These are phyloP conservation scores for Candida pini DNA, from an alignment of 805 yeast genomes.

Conservation along the genomic window DNA sequence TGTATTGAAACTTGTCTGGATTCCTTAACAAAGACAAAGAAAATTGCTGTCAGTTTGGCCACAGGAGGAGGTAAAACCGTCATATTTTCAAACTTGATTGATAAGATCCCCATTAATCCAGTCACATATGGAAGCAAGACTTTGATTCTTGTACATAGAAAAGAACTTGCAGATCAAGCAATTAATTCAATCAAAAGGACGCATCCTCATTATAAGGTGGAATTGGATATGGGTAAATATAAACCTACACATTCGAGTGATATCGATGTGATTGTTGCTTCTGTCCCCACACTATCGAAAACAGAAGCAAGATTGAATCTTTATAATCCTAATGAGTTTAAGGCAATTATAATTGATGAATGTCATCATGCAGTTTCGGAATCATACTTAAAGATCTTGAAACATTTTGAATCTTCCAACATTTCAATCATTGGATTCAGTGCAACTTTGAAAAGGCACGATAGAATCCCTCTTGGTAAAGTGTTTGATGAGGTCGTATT, in stretches of 20 bases:
- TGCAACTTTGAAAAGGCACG: constrained; percentile 82
- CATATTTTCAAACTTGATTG: constrained; percentile 56
- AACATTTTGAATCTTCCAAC: constrained; percentile 46
- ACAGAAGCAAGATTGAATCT: constrained; percentile 37
- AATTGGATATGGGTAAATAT: constrained; percentile 62
- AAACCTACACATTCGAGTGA: constrained; percentile 32
- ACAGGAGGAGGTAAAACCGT: constrained; percentile 97
- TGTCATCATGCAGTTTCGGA: constrained; percentile 86
- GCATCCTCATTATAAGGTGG: constrained; percentile 49
- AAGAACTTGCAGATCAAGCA: constrained; percentile 75
- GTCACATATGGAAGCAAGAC: constrained; percentile 31
- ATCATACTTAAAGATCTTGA: constrained; percentile 54
- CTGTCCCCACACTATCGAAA: constrained; percentile 61
- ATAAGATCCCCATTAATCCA: constrained; percentile 25
- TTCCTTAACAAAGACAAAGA: constrained; percentile 35
- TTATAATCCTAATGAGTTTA: constrained; percentile 56
- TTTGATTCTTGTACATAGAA: constrained; percentile 72
- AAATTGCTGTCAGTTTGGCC: constrained; percentile 80
- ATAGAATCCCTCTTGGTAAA: constrained; percentile 49
- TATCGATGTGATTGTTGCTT: constrained; percentile 69
- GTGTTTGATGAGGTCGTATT: constrained; percentile 72
- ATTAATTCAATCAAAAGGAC: constrained; percentile 38
- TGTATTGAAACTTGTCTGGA: constrained; percentile 54
- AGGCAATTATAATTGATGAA: constrained; percentile 79
- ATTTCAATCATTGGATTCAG: constrained; percentile 76